Base-by-base conservation (phyloP, 306 rosid genomes). In the Dryas drummondii region DNA sequence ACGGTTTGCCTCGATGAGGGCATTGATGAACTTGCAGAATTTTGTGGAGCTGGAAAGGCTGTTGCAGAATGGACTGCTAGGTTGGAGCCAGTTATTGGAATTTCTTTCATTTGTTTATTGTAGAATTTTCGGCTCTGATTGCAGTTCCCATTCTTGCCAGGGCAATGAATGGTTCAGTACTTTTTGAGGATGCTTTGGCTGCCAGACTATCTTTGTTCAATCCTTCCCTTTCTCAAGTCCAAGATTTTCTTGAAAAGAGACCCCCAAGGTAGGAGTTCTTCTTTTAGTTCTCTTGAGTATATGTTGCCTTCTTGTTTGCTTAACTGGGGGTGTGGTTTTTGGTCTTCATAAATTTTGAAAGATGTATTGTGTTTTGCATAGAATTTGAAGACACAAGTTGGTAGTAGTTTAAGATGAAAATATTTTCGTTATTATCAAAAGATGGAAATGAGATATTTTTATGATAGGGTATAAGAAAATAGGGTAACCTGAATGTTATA, bases 11-110 rank as follows among this genome's bases (percentile, higher is more conserved):
- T 90, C 64, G 98, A 91, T 76, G 98, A 94, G 79, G 96, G 98
- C 66, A 94, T 94, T 68, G 98, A 94, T 66, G 98, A 94, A 79
- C 89, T 94, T 50, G 98, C 96, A 2, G 96, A 91, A 42, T 90
- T 88, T 68, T 94, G 98, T 53, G 97, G 98, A 77, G 97, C 98
- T 78, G 98, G 98, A 81, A 86, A 88, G 76, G 93, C 91, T 63
- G 98, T 94, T 65, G 96, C 98, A 15, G 97, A 94, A 76, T 94
- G 97, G 96, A 91, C 98, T 49, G 93, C 98, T 56, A 91, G 90
- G 97, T 91, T 70, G 61, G 61, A 55, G n/a, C 15, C 41, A 27
- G 22, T 60, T 51, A 45, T 9, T 78, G 19, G 46, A 17, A 22
- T 56, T 67, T 49, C 45, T 54, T 78, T 26, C 27, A 40, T 68